These are phyloP conservation scores for Phytophthora europaea DNA, from an alignment of 352 stramenopile genomes.

Conservation along the genomic window DNA sequence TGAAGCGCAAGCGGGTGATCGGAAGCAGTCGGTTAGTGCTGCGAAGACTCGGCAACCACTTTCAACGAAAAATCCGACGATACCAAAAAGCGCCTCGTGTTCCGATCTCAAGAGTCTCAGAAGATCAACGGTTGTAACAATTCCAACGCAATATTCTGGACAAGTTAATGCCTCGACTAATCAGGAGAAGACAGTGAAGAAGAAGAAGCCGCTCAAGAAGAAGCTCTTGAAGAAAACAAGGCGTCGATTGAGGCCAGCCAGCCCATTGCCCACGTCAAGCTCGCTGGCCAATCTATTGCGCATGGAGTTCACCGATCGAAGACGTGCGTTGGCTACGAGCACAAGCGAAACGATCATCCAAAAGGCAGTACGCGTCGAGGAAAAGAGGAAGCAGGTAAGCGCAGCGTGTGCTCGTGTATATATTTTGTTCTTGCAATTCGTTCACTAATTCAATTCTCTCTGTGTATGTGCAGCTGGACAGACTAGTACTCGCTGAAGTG, in stretches of 20 bases:
- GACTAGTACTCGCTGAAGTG: constrained; percentile 66
- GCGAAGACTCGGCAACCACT: constrained; percentile 16
- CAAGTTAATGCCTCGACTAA: not conserved
- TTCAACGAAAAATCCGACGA: not conserved
- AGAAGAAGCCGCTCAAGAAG: constrained; percentile 29
- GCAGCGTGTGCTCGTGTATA: not conserved
- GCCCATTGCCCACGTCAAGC: constrained; percentile 14
- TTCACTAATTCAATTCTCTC: not conserved
- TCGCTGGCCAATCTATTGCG: constrained; percentile 51
- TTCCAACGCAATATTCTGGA: not conserved
- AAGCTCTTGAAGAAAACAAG: constrained; percentile 23
- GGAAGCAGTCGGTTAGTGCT: constrained; percentile 4
- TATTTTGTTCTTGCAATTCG: not conserved
- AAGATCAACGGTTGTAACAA: not conserved
- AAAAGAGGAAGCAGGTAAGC: constrained; percentile 72
- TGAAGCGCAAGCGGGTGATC: constrained; percentile 21
- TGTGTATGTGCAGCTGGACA: constrained; percentile 52
- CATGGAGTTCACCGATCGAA: constrained; percentile 43
- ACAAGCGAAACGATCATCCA: constrained; percentile 54
- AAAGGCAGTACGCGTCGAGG: constrained; percentile 52
- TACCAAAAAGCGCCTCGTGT: constrained; percentile 16
- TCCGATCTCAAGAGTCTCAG: constrained; percentile 4
- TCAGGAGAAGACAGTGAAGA: constrained; percentile 12
- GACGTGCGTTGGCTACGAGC: constrained; percentile 7
- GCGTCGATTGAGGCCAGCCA: constrained; percentile 1